Percentiles rank a stretch among this genome's conserved stretches.
Conservation (phyloP, 768 basidiomycete genomes). For the Daedalea quercina region DNA sequence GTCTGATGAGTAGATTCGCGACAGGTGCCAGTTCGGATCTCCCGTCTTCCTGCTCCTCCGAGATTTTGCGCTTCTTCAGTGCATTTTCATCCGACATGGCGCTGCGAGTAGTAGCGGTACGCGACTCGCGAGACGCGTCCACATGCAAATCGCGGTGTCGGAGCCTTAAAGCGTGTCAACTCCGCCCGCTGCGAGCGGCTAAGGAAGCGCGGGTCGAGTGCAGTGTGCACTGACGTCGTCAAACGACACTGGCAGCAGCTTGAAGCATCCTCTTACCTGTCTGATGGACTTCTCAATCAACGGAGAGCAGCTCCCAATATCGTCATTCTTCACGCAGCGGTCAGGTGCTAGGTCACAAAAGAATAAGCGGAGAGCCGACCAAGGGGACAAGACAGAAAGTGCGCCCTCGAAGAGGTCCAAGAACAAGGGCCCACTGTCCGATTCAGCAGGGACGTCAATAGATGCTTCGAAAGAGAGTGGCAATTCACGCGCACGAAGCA, state of each 20-base stretch:
- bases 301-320: constrained; percentile 2
- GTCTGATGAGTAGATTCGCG: constrained; percentile 71
- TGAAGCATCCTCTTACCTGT: no score
- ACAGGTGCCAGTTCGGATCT: constrained; percentile 29
- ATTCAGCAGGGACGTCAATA: no score
- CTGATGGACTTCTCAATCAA: background rate
- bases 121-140: constrained; percentile 6
- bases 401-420: background rate
- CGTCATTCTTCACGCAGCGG: constrained; percentile 1
- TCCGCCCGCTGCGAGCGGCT: constrained; percentile 20
- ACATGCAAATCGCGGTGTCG: constrained; percentile 17
- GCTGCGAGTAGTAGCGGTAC: background rate
- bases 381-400: no score
- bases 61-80: constrained; percentile 53
- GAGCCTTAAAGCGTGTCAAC: constrained; percentile 32
- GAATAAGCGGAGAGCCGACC: no score
- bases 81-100: constrained; percentile 12
- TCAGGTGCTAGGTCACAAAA: background rate
- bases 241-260: no score
- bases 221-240: no score
- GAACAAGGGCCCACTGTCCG: background rate
- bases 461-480: no score
- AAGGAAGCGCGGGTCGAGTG: no score
- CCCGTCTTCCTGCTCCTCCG: constrained; percentile 19
- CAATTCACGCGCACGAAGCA: no score